Evolutionary conservation across 208 protist species (phyloP).

Genomic region (Leishmania gerbilli): DNA sequence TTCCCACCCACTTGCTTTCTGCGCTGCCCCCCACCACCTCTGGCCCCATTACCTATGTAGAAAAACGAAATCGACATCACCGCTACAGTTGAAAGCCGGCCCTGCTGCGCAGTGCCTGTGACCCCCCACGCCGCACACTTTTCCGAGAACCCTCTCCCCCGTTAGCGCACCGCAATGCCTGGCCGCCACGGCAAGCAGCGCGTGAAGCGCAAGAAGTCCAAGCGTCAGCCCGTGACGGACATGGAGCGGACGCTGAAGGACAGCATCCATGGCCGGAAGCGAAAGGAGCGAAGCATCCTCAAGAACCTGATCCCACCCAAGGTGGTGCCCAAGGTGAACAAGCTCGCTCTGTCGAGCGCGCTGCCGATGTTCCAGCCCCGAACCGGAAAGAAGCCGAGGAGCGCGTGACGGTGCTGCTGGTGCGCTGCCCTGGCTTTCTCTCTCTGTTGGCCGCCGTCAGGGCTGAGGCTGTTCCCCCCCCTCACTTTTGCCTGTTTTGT

Average conservation of each 20-base stretch:
- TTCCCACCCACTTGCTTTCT: background rate
- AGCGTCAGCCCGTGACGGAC: conserved; percentile 70
- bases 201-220: conserved; percentile 89
- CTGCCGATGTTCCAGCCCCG: conserved; percentile 84
- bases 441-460: background rate
- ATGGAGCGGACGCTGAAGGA: conserved; percentile 90
- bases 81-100: background rate
- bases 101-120: background rate
- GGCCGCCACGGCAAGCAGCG: conserved; percentile 89
- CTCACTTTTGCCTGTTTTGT: background rate
- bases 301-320: conserved; percentile 78
- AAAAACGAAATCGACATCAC: background rate
- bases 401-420: background rate
- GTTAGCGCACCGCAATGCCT: conserved; percentile 57
- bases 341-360: conserved; percentile 45
- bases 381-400: conserved; percentile 6
- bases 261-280: conserved; percentile 85
- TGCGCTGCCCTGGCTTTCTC: background rate
- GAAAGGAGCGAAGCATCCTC: conserved; percentile 82
- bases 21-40: background rate
- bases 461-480: background rate
- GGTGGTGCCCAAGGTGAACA: conserved; percentile 62
- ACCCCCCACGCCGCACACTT: background rate
- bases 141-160: background rate
- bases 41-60: background rate